phyloP scores from a whole-genome alignment of 495 filamentous ascomycete genomes.

The Bathelium albidoporum region DNA sequence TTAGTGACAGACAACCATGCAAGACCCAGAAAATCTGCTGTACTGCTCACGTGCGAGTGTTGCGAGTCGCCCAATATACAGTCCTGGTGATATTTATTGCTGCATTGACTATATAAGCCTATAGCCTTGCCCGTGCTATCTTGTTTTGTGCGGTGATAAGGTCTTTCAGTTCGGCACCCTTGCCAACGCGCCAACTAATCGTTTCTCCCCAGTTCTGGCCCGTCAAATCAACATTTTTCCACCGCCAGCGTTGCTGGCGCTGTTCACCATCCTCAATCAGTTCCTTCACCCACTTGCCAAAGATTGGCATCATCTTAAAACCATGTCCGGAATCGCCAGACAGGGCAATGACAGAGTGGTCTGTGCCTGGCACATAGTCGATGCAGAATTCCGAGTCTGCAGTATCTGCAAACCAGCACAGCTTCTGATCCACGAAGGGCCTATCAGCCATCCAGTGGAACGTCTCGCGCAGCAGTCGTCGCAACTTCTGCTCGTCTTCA shows the following conservation, averaged over 20 bases:
- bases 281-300: constrained; percentile 39
- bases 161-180: constrained; percentile 2
- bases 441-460: constrained; percentile 1
- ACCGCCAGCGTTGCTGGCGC: not conserved
- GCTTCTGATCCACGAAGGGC: constrained; percentile 21
- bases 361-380: constrained; percentile 41
- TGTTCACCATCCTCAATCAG: constrained; percentile 17
- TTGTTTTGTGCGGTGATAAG: not conserved
- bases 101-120: not conserved
- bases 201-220: constrained; percentile 1
- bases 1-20: not conserved
- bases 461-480: constrained; percentile 39
- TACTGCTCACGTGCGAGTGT: not conserved
- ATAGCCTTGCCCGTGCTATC: constrained; percentile 5
- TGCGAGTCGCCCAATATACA: not conserved
- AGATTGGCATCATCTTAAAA: constrained; percentile 49
- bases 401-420: constrained; percentile 51
- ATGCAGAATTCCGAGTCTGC: constrained; percentile 47
- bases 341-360: constrained; percentile 35
- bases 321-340: constrained; percentile 45
- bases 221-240: not conserved
- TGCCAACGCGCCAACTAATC: constrained; percentile 1
- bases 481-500: constrained; percentile 38
- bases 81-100: not conserved
- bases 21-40: not conserved